These are phyloP conservation scores for Chimonanthus salicifolius DNA, from an alignment of 164 flowering plant species.

Conservation along the genomic window DNA sequence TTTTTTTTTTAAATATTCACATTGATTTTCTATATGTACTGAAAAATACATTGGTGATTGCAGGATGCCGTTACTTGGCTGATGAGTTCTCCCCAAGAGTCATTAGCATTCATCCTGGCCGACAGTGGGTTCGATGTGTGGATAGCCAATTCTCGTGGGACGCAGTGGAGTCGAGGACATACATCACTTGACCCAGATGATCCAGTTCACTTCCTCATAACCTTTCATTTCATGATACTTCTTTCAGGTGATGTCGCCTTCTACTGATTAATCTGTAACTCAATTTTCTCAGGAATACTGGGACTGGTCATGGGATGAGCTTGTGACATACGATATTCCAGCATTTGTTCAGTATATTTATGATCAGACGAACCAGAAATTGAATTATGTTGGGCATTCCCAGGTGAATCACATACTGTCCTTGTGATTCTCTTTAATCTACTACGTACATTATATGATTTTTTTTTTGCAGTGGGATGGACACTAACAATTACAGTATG, in stretches of 20 bases:
- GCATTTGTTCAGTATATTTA: constrained; percentile 48
- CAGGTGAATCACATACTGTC: constrained; percentile 28
- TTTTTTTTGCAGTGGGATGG: neutral
- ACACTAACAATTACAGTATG: neutral
- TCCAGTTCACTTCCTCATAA: constrained; percentile 21
- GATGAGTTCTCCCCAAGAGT: constrained; percentile 41
- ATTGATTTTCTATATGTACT: neutral
- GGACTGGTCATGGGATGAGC: constrained; percentile 96
- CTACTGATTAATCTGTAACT: too few relatives aligned
- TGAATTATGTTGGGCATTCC: constrained; percentile 84
- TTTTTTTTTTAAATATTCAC: neutral
- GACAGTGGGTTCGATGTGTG: constrained; percentile 79
- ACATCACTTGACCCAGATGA: constrained; percentile 42
- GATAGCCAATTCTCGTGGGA: constrained; percentile 71
- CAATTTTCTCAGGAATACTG: constrained; percentile 46
- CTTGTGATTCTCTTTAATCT: neutral
- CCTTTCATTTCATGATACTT: neutral
- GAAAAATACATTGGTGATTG: neutral
- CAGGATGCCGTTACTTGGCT: constrained; percentile 83
- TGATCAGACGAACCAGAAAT: constrained; percentile 49
- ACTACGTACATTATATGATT: neutral
- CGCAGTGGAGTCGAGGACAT: constrained; percentile 58
- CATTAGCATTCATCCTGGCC: constrained; percentile 62
- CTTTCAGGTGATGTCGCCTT: neutral
- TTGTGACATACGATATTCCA: constrained; percentile 64